These are phyloP conservation scores for Tylopilus sp. DNA, from an alignment of 1,284 basidiomycete species.

Conservation along the genomic window DNA sequence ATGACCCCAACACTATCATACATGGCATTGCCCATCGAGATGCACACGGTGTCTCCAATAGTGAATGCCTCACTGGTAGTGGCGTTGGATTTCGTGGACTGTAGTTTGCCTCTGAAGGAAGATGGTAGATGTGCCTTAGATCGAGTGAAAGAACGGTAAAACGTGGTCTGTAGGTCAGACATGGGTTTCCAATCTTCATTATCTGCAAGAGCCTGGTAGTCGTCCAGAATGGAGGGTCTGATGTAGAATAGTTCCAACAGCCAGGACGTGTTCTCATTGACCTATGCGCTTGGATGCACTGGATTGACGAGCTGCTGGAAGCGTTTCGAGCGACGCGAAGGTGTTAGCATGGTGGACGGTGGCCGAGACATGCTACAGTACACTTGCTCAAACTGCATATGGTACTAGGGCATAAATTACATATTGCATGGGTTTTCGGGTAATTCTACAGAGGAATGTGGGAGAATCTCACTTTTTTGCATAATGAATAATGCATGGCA, in stretches of 20 bases:
- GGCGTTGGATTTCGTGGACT: slow-evolving; percentile 31
- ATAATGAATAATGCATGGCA: too few species aligned
- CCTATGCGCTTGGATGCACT: slow-evolving; percentile 41
- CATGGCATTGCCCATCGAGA: slow-evolving; percentile 62
- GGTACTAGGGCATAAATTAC: too few species aligned
- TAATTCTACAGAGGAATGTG: too few species aligned
- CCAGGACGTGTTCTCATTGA: slow-evolving; percentile 52
- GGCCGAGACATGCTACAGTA: too few species aligned
- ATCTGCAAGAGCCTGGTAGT: slow-evolving; percentile 47
- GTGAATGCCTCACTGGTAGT: slow-evolving; percentile 49
- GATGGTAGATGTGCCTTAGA: slow-evolving; percentile 22
- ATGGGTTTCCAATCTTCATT: slow-evolving; percentile 41
- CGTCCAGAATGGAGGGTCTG: slow-evolving; percentile 48
- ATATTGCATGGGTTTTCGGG: too few species aligned
- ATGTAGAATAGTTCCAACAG: slow-evolving; percentile 49
- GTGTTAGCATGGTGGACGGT: slow-evolving; percentile 35
- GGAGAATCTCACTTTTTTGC: too few species aligned
- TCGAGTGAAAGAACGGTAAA: slow-evolving; percentile 47
- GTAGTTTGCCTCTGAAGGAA: slow-evolving; percentile 39
- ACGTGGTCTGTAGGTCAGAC: slow-evolving; percentile 34
- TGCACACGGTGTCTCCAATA: slow-evolving; percentile 73
- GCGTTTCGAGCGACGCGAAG: slow-evolving; percentile 62
- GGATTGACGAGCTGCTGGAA: slow-evolving; percentile 61
- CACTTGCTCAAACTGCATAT: too few species aligned
- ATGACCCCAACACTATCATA: slow-evolving; percentile 74